Percentiles rank a stretch among this genome's conserved stretches.
Conservation (phyloP, 1,284 basidiomycete genomes). For the Termitomyces sp. region DNA sequence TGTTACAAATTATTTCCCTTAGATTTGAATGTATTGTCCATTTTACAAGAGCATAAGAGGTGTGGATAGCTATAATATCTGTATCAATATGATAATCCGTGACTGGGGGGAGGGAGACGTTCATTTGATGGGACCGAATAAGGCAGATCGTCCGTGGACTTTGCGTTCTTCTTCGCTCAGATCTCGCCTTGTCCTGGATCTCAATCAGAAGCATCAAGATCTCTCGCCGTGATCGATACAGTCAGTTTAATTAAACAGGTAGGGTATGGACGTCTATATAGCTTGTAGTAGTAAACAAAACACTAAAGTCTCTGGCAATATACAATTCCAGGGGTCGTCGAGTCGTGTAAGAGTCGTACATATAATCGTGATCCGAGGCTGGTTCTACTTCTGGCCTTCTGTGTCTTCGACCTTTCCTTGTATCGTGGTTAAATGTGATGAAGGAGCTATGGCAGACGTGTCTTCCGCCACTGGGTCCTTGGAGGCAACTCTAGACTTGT, state of each 20-base stretch:
- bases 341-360: neutral
- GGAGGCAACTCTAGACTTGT: constrained; percentile 47
- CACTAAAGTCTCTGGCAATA: neutral
- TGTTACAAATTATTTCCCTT: too few relatives aligned
- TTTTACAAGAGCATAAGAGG: too few relatives aligned
- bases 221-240: neutral
- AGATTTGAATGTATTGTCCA: too few relatives aligned
- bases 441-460: constrained; percentile 13
- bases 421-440: constrained; percentile 13
- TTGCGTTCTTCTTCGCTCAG: too few relatives aligned
- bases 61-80: too few relatives aligned
- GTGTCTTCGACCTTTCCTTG: constrained; percentile 9
- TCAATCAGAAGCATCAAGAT: neutral
- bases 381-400: neutral
- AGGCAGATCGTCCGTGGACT: too few relatives aligned
- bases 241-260: neutral
- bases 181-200: neutral
- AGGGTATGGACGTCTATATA: neutral
- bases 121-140: too few relatives aligned
- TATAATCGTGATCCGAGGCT: neutral
- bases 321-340: neutral
- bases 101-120: too few relatives aligned
- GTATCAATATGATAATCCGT: too few relatives aligned
- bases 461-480: constrained; percentile 25
- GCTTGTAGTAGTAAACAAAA: neutral